Base-by-base conservation (phyloP, 768 basidiomycete genomes). In the Psilocybe tampanensis region DNA sequence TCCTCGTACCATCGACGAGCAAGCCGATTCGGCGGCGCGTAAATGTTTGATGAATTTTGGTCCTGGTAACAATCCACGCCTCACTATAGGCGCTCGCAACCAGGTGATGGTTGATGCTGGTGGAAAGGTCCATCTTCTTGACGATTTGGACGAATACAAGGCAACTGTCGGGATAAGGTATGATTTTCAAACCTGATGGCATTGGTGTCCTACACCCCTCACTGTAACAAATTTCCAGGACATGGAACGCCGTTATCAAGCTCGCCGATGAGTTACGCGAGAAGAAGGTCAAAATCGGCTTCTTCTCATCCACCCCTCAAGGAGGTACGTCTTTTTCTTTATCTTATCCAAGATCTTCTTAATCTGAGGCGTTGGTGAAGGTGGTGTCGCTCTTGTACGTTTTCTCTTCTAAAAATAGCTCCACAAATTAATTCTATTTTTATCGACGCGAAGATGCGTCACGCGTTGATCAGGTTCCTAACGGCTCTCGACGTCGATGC, bases 301-400 rank as follows among this genome's bases (percentile, higher is more conserved):
- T 96, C 83, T 96, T 96, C 75, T 94, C 91, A 24, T 94, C 93
- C 9, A 98, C 95, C 6, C 95, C 95, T 11, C 94, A 96, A 76
- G 95, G 95, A 79, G 87, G 90, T 89, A 72, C 66, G 82, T 67
- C 39, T 18, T 55, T 39, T 33, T 49, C 23, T 33, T 52, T 49
- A 21, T 53, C 41, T 58, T 52, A 48, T 60, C 59, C 51, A 52
- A 43, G 33, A 52, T 15, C n/a, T 42, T 11, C n/a, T 42, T 48
- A 29, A 23, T 47, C 19, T 56, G 58, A 47, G 63, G 63, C 64
- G 59, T 60, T 59, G 61, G 52, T 60, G 54, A 69, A 86, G 94
- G 95, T 68, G 95, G 95, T 69, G 95, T 98, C 59, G 95, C 95
- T 42, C 84, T 98, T 47, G 90, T 92, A 71, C 69, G 89, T 80